Base-by-base conservation (phyloP, 1,284 basidiomycete genomes). In the Ustilago trichophora region DNA sequence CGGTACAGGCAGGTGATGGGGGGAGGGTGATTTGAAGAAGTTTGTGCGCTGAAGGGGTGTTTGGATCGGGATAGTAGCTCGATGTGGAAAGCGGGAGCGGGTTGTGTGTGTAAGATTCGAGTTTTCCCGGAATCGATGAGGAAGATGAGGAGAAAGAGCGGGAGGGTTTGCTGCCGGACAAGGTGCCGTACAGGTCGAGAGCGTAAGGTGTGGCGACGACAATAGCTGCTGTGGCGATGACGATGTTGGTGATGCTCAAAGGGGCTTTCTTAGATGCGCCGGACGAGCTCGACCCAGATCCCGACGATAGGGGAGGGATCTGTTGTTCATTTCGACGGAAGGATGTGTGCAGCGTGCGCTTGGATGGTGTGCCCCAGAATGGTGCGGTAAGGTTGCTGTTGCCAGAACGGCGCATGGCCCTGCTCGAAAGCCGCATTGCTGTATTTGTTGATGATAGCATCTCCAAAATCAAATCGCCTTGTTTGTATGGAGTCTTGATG, bases 41-140 rank as follows among this genome's bases (percentile, higher is more conserved):
- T 24, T 68, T 68, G 35, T 68, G 65, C 1, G 22, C 41, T 5
- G 65, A 68, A 2, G 36, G 18, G 8, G 38, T 26, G n/a, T 26
- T 11, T 7, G 57, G 36, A 13, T 55, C 51, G 2, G 64, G 57
- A 11, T 67, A 67, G 33, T 52, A 56, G 25, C 24, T 22, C 3
- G 57, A 67, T 1, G 31, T 32, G 21, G 34, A 16, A 1, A 68
- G 45, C 0, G 58, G 49, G 2, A 68, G 35, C 3, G 58, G 54
- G 26, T 44, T 37, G 41, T 62, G 58, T 1, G 32, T 35, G 43
- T 58, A 49, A 3, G 63, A 52, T 13, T 66, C 63, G 27, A 66
- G 52, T 22, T 52, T 66, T 6, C 55, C 55, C 5, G 41, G 46
- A 12, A 58, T 56, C 3, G 54, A 59, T 9, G 49, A 16, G 6